Evolutionary conservation across 2,329 filamentous ascomycete species (phyloP).

Genomic region (Coniochaeta prunicola): DNA sequence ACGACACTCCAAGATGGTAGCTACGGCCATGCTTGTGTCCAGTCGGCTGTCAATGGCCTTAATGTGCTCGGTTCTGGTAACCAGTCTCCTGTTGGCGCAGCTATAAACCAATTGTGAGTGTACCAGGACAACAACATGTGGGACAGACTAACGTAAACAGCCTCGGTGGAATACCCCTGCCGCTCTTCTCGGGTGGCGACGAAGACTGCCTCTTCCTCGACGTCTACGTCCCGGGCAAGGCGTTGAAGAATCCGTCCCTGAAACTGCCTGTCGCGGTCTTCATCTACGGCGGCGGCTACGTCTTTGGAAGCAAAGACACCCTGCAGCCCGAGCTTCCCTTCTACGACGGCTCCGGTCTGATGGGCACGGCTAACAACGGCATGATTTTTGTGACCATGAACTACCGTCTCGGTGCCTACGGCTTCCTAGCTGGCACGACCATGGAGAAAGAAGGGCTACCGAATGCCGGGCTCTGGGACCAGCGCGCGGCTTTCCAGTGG

Average conservation of each 20-base stretch:
- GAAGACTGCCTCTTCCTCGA: constrained; percentile 45
- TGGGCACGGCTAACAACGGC: constrained; percentile 25
- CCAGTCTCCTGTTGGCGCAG: constrained; percentile 21
- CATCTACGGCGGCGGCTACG: constrained; percentile 38
- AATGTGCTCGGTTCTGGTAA: constrained; percentile 25
- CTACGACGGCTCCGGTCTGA: constrained; percentile 29
- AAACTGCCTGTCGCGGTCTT: constrained; percentile 36
- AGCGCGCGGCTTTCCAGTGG: constrained; percentile 39
- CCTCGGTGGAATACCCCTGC: constrained; percentile 22
- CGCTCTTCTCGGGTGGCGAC: constrained; percentile 19
- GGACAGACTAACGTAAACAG: constrained; percentile 7
- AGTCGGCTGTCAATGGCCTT: constrained; percentile 16
- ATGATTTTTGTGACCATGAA: constrained; percentile 40
- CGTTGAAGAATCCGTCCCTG: constrained; percentile 24
- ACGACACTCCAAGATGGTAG: constrained; percentile 17
- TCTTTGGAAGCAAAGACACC: constrained; percentile 31
- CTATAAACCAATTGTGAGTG: constrained; percentile 25
- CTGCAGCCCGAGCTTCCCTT: constrained; percentile 24
- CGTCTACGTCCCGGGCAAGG: constrained; percentile 36
- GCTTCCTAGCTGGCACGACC: constrained; percentile 36
- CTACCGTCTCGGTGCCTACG: constrained; percentile 40
- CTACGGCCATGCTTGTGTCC: constrained; percentile 17
- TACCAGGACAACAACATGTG: not conserved
- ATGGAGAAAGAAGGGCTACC: constrained; percentile 33
- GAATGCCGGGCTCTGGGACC: constrained; percentile 35